Conservation (phyloP, 768 basidiomycete species). For the Amanita exitialis region DNA sequence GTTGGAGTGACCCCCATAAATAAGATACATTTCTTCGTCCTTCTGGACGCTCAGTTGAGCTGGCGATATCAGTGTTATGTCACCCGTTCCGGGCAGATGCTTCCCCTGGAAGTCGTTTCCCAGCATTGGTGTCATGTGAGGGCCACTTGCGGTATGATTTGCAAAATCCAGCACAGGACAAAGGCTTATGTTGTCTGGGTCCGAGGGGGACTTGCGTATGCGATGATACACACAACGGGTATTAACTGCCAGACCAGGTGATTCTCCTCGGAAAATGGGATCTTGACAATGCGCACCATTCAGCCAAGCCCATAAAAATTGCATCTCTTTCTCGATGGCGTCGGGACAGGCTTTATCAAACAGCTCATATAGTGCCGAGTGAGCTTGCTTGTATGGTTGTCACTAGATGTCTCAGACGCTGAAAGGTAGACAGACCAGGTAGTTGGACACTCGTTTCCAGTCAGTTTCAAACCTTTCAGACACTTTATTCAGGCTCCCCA, state of each 20-base stretch:
- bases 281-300: constrained; percentile 45
- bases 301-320: constrained; percentile 87
- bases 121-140: constrained; percentile 34
- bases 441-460: constrained; percentile 40
- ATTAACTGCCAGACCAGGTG: constrained; percentile 48
- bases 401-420: not conserved
- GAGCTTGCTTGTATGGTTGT: constrained; percentile 10
- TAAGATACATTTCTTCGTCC: constrained; percentile 64
- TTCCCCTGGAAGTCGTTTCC: constrained; percentile 9
- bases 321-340: constrained; percentile 18
- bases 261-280: not conserved
- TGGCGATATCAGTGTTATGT: constrained; percentile 43
- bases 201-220: constrained; percentile 33
- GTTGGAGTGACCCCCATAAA: constrained; percentile 77
- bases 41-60: constrained; percentile 25
- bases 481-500: constrained; percentile 29
- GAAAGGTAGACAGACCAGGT: constrained; percentile 37
- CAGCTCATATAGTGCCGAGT: constrained; percentile 7
- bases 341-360: constrained; percentile 5
- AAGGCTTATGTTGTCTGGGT: constrained; percentile 74
- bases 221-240: constrained; percentile 82
- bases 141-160: constrained; percentile 49
- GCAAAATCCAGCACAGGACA: constrained; percentile 90
- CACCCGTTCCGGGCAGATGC: constrained; percentile 26
- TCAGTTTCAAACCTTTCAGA: constrained; percentile 44